phyloP scores from a whole-genome alignment of 2,329 filamentous ascomycete species.

The Stachybotrys chlorohalonatus region DNA sequence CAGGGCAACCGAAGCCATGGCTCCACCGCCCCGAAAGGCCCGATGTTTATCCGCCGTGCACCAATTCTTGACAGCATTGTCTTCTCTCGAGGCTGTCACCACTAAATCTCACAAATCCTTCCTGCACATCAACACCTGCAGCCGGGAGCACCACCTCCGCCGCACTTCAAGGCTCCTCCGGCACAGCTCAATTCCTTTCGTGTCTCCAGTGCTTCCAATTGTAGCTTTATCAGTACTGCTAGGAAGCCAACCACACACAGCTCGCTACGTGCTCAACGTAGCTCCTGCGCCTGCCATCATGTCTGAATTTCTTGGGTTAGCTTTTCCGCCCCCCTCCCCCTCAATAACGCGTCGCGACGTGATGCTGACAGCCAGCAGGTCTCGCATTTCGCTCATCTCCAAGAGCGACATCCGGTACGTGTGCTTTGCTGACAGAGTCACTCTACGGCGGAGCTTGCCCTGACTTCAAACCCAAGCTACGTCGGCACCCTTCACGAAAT shows the following conservation, averaged over 20 bases:
- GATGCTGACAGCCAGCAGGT: conserved; percentile 43
- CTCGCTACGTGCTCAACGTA: conserved; percentile 33
- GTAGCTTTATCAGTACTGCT: conserved; percentile 8
- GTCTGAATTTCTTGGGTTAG: conserved; percentile 54
- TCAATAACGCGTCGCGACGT: conserved; percentile 15
- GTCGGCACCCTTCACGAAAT: conserved; percentile 95
- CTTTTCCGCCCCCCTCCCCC: too few species aligned
- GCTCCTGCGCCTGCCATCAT: conserved; percentile 28
- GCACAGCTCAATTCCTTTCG: conserved; percentile 6
- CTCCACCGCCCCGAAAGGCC: conserved; percentile 4
- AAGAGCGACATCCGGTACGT: conserved; percentile 93
- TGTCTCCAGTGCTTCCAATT: conserved; percentile 9
- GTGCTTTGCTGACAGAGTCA: not conserved
- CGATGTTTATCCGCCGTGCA: not conserved
- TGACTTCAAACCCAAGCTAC: conserved; percentile 54
- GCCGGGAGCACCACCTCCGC: conserved; percentile 11
- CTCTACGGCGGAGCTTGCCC: conserved; percentile 5
- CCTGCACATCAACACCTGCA: conserved; percentile 16
- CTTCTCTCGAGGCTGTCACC: not conserved
- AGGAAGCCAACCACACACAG: conserved; percentile 12
- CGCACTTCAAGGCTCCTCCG: conserved; percentile 7
- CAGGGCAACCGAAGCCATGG: not conserved
- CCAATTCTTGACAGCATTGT: not conserved
- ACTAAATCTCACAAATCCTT: conserved; percentile 21
- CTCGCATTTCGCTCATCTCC: conserved; percentile 92